Evolutionary conservation across 1,284 basidiomycete genomes (phyloP).

Genomic region (Ustilago cynodontis): DNA sequence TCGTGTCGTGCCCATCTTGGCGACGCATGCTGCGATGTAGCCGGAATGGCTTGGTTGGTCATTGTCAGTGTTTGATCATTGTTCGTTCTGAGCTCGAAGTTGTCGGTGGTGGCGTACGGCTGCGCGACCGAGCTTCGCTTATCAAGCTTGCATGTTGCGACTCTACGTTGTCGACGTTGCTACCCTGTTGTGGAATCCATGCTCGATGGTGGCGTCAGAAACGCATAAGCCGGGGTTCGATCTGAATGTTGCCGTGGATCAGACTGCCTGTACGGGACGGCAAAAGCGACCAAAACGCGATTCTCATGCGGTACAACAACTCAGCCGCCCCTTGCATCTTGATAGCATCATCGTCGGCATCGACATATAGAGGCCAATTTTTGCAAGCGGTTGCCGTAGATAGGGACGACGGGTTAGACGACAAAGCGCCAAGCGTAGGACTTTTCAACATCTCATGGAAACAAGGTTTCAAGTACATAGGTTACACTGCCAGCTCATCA

Average conservation of each 20-base stretch:
- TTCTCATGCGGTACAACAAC: neutral
- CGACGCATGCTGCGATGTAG: neutral
- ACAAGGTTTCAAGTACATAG: neutral
- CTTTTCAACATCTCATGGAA: slow-evolving; percentile 5
- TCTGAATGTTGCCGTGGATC: neutral
- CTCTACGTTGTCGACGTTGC: neutral
- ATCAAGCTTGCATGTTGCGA: neutral
- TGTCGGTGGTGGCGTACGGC: neutral
- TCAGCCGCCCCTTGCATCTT: neutral
- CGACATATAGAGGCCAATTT: neutral
- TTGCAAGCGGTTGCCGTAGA: neutral
- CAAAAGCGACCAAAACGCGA: neutral
- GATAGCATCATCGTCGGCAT: neutral
- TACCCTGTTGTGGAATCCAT: too few species aligned
- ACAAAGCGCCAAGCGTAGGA: neutral
- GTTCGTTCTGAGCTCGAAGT: neutral
- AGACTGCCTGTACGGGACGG: neutral
- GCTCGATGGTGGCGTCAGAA: slow-evolving; percentile 2
- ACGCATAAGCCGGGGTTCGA: slow-evolving; percentile 2
- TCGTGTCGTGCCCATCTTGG: neutral
- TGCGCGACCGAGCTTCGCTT: neutral
- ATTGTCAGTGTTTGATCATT: neutral
- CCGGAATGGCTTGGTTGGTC: neutral
- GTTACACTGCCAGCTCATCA: slow-evolving; percentile 2
- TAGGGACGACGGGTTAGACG: neutral